Evolutionary conservation across 1,284 basidiomycete species (phyloP).

Genomic region (Malassezia dermatis): DNA sequence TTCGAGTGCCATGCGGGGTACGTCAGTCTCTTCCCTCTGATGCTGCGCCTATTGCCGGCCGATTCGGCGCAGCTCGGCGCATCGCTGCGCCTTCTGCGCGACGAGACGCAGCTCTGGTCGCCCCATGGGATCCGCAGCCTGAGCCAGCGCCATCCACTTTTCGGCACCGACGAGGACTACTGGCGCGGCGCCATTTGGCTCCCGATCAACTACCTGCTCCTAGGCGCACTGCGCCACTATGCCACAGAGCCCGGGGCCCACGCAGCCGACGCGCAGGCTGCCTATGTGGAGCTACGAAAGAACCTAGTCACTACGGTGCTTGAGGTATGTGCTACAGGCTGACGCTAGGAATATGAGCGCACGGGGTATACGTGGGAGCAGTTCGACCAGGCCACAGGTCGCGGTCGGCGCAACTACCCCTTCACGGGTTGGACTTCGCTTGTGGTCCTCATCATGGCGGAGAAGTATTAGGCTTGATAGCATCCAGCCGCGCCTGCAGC

Average conservation of each 20-base stretch:
- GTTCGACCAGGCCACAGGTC: constrained; percentile 71
- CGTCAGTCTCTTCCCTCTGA: constrained; percentile 80
- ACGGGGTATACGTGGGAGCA: constrained; percentile 96
- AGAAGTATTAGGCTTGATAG: constrained; percentile 41
- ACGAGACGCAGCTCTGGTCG: constrained; percentile 79
- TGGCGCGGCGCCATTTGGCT: constrained; percentile 95
- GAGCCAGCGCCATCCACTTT: constrained; percentile 70
- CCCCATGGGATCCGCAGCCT: constrained; percentile 76
- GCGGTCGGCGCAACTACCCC: constrained; percentile 63
- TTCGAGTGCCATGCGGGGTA: constrained; percentile 84
- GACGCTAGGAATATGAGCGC: constrained; percentile 66
- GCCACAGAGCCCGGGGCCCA: constrained; percentile 67
- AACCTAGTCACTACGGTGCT: constrained; percentile 77
- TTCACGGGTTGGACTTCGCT: constrained; percentile 43
- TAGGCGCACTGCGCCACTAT: constrained; percentile 67
- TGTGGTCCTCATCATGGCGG: constrained; percentile 43
- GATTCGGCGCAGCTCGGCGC: constrained; percentile 66
- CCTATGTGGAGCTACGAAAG: constrained; percentile 66
- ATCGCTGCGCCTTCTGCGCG: constrained; percentile 66
- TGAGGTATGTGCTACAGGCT: constrained; percentile 54
- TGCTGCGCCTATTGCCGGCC: constrained; percentile 59
- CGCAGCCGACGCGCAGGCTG: constrained; percentile 61
- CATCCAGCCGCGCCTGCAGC: constrained; percentile 61
- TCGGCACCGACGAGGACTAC: constrained; percentile 84
- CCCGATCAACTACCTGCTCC: constrained; percentile 83